Base-by-base conservation (phyloP, 768 basidiomycete species). In the Peribolospora baueri region DNA sequence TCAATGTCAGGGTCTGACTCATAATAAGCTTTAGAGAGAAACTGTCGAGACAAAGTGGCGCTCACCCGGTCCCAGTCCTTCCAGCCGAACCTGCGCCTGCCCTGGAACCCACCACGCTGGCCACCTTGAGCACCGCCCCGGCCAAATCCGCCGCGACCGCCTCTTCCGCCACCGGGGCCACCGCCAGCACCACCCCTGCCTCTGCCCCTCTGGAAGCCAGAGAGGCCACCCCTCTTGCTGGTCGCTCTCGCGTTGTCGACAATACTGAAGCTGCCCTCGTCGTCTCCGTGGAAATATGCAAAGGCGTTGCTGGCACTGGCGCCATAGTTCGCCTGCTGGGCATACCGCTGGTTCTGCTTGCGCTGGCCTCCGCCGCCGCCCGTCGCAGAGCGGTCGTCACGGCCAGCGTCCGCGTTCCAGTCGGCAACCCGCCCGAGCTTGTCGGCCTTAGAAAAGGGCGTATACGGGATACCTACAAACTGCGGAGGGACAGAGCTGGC, bases 401-500 rank as follows among this genome's bases (percentile, higher is more conserved):
- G 25, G 25, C 25, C 25, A 25, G 25, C 9, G 37, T 77, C 69
- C 53, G 86, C 84, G 68, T 86, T 85, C 90, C 91, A 98, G 72
- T 98, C 91, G 50, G 91, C 91, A 65, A 98, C 84, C 53, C 91
- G 81, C 53, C 86, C 87, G 55, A 98, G 80, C 69, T 95, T 95
- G 74, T 98, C 93, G 43, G 85, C 80, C 77, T 98, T 98, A 70
- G 87, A 87, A 75, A 85, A 97, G 4, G 90, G 90, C 0, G 91
- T 90, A 65, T 97, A 98, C 49, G 93, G 93, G 57, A 97, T 93
- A 63, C 71, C 70, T 25, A 25, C 25, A 25, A 25, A 25, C 25
- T 25, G 25, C 25, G 25, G 25, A 25, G 25, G 25, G 1, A 25
- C 25, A 25, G 25, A 25, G 25, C 25, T 25, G 25, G 25, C 25